Evolutionary conservation across 2,329 filamentous ascomycete species (phyloP).

Genomic region (Aureobasidium namibiae): DNA sequence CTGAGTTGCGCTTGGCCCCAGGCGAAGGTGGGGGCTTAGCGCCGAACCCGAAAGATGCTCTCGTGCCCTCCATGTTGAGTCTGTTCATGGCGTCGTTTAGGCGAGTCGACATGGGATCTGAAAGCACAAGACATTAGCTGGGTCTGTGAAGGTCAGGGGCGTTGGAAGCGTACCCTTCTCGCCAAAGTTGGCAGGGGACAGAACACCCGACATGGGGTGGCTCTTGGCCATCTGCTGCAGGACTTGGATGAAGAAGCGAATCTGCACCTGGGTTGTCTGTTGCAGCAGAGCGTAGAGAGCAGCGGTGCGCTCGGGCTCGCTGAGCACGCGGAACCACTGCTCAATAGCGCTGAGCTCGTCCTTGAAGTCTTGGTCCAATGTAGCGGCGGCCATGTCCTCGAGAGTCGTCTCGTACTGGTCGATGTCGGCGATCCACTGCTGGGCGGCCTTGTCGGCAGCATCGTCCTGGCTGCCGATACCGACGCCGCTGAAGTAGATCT

Average conservation of each 20-base stretch:
- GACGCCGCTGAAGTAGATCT: slow-evolving; percentile 77
- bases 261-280: slow-evolving; percentile 98
- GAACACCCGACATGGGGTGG: slow-evolving; percentile 89
- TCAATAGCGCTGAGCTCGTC: slow-evolving; percentile 98
- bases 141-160: not conserved
- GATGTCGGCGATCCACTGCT: slow-evolving; percentile 98
- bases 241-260: slow-evolving; percentile 98
- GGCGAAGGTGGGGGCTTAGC: slow-evolving; percentile 66
- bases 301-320: slow-evolving; percentile 91
- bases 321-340: slow-evolving; percentile 97
- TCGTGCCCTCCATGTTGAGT: slow-evolving; percentile 75
- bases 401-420: slow-evolving; percentile 98
- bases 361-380: slow-evolving; percentile 99
- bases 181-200: slow-evolving; percentile 86
- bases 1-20: slow-evolving; percentile 81
- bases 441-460: slow-evolving; percentile 82
- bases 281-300: slow-evolving; percentile 91
- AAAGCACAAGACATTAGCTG: not conserved
- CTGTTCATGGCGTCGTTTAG: slow-evolving; percentile 96
- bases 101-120: slow-evolving; percentile 94
- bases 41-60: slow-evolving; percentile 66
- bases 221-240: slow-evolving; percentile 98
- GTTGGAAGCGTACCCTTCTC: slow-evolving; percentile 67
- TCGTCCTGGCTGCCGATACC: slow-evolving; percentile 69
- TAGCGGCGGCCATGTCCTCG: slow-evolving; percentile 97